These are phyloP conservation scores for Leccinum truebloodii DNA, from an alignment of 768 basidiomycete genomes.

Conservation along the genomic window DNA sequence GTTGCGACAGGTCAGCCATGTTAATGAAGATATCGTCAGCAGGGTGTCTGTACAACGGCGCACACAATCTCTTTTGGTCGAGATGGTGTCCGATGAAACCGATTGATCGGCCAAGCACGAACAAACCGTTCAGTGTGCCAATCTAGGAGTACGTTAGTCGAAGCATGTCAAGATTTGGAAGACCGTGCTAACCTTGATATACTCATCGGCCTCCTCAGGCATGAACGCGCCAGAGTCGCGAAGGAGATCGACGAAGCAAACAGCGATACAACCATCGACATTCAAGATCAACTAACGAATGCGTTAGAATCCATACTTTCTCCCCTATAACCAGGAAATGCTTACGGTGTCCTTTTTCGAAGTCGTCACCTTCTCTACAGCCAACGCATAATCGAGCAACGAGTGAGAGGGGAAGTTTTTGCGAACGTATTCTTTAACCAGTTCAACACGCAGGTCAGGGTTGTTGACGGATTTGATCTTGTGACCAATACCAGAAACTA, in stretches of 20 bases:
- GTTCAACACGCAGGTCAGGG: slow-evolving; percentile 89
- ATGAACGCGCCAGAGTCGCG: slow-evolving; percentile 93
- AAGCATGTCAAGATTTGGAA: neutral
- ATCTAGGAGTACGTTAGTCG: slow-evolving; percentile 43
- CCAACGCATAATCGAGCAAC: slow-evolving; percentile 91
- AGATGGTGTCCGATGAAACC: slow-evolving; percentile 97
- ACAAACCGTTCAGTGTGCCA: slow-evolving; percentile 92
- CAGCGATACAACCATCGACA: slow-evolving; percentile 94
- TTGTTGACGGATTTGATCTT: slow-evolving; percentile 99
- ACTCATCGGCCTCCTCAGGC: slow-evolving; percentile 94
- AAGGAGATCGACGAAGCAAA: slow-evolving; percentile 94
- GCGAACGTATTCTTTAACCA: slow-evolving; percentile 92
- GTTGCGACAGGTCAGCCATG: slow-evolving; percentile 83
- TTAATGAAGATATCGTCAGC: slow-evolving; percentile 97
- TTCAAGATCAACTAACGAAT: slow-evolving; percentile 79
- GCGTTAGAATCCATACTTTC: slow-evolving; percentile 1
- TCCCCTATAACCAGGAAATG: neutral
- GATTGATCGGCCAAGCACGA: slow-evolving; percentile 96
- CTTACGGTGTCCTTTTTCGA: slow-evolving; percentile 92
- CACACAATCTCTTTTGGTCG: slow-evolving; percentile 94
- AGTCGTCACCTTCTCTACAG: slow-evolving; percentile 96
- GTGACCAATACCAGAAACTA: slow-evolving; percentile 97
- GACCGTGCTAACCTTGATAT: slow-evolving; percentile 65
- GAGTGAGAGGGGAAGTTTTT: slow-evolving; percentile 96
- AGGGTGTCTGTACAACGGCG: slow-evolving; percentile 92